These are phyloP conservation scores for Fraxinus platypoda DNA, from an alignment of 305 asterid genomes.

Conservation along the genomic window DNA sequence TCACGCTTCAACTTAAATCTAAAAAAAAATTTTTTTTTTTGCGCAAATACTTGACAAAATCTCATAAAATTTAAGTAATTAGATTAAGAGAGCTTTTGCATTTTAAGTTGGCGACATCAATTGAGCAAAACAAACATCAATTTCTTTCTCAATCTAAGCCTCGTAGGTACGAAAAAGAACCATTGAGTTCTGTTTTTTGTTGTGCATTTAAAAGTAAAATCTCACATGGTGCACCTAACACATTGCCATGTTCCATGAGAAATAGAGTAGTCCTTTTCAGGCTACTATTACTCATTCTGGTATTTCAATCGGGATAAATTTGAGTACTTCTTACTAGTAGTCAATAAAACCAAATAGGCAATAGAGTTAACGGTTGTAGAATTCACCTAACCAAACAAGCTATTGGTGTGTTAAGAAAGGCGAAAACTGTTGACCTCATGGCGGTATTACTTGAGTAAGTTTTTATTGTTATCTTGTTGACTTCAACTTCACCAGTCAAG, in stretches of 20 bases:
- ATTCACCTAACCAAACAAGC: neutral
- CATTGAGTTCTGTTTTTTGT: too few relatives aligned
- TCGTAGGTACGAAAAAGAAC: too few relatives aligned
- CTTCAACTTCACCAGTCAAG: neutral
- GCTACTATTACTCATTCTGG: neutral
- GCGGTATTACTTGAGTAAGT: too few relatives aligned
- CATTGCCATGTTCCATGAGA: neutral
- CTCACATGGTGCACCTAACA: neutral
- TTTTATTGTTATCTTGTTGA: neutral
- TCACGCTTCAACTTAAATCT: neutral
- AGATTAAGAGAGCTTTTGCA: neutral
- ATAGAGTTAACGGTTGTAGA: neutral
- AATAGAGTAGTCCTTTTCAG: neutral
- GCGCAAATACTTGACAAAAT: neutral
- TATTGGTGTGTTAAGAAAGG: too few relatives aligned
- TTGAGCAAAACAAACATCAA: too few relatives aligned
- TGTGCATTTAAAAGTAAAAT: neutral
- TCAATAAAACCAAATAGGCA: neutral
- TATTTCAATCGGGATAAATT: neutral
- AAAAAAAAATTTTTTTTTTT: too few relatives aligned
- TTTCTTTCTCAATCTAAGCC: too few relatives aligned
- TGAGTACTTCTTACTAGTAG: too few relatives aligned
- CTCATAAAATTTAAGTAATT: neutral
- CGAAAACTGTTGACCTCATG: too few relatives aligned
- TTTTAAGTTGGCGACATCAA: too few relatives aligned